These are phyloP conservation scores for Colletotrichum sp. DNA, from an alignment of 2,329 filamentous ascomycete species.

Conservation along the genomic window DNA sequence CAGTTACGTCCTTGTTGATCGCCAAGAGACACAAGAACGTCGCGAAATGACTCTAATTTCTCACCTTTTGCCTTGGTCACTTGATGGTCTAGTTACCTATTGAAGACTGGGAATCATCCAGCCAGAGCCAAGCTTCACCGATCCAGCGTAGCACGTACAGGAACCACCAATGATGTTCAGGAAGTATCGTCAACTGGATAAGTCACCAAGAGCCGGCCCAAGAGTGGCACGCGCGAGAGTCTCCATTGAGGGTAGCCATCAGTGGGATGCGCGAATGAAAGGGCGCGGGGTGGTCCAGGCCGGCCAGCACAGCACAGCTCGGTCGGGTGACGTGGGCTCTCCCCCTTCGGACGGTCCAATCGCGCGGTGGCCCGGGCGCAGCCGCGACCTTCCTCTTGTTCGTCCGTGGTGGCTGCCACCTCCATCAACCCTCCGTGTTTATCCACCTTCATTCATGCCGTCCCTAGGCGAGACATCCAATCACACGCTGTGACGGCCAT, in stretches of 20 bases:
- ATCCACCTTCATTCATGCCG: neutral
- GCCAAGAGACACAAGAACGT: neutral
- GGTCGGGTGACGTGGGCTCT: slow-evolving; percentile 12
- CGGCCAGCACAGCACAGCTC: neutral
- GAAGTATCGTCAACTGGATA: neutral
- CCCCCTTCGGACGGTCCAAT: neutral
- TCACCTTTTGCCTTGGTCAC: neutral
- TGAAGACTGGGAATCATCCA: neutral
- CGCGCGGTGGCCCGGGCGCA: neutral
- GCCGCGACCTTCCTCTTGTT: neutral
- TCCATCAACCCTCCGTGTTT: neutral
- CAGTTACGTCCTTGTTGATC: neutral
- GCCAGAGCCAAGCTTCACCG: neutral
- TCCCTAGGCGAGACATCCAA: slow-evolving; percentile 6
- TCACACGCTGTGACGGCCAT: neutral
- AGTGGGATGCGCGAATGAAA: neutral
- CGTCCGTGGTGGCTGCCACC: neutral
- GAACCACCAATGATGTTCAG: neutral
- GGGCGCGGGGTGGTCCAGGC: neutral
- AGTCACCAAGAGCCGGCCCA: neutral
- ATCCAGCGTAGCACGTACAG: neutral
- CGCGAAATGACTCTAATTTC: neutral
- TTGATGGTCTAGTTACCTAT: neutral
- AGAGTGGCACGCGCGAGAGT: neutral
- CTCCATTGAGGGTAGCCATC: neutral